Base-by-base conservation (phyloP, 768 basidiomycete genomes). In the Asterophora parasitica region DNA sequence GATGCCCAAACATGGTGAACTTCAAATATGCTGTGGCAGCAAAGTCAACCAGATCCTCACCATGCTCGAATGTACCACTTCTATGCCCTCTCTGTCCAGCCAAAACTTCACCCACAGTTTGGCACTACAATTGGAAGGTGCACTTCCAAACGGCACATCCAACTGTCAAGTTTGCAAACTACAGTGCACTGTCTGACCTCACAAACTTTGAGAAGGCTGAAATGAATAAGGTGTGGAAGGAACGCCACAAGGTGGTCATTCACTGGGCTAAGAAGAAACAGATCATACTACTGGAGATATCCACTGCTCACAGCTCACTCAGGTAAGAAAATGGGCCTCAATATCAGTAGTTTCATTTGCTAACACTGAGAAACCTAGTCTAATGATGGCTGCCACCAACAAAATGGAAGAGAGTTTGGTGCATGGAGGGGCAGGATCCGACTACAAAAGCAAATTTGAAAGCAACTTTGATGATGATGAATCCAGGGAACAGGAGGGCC, bases 61-160 rank as follows among this genome's bases (percentile, higher is more conserved):
- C 59, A 26, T 60, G 59, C 42, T 58, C 59, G 4, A 60, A 62
- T 41, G 54, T 57, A 12, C 61, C 59, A 15, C 26, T 59, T n/a
- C 2, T 4, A 27, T 61, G 60, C 42, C 53, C 49, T 0, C 37
- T 55, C 1, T 62, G 61, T 33, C 49, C 57, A 3, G 48, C 40
- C 8, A 23, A 23, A 23, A 43, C 39, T 15, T 11, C 43, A 4
- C 48, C 48, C 4, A 54, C 56, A 0, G 32, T 62, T 7, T 62
- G 57, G 54, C 57, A 56, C 31, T 62, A 62, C 37, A 57, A 57
- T 38, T 45, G 58, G 16, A 42, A 44, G 31, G 19, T 17, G 17
- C 61, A 62, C 40, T 51, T 57, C 39, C 20, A 37, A 37, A 32
- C 40, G 13, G 10, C 15, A 4, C 61, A 61, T 48, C 32, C 37